Conservation (phyloP, 1,284 basidiomycete species). For the Pterula multifida region DNA sequence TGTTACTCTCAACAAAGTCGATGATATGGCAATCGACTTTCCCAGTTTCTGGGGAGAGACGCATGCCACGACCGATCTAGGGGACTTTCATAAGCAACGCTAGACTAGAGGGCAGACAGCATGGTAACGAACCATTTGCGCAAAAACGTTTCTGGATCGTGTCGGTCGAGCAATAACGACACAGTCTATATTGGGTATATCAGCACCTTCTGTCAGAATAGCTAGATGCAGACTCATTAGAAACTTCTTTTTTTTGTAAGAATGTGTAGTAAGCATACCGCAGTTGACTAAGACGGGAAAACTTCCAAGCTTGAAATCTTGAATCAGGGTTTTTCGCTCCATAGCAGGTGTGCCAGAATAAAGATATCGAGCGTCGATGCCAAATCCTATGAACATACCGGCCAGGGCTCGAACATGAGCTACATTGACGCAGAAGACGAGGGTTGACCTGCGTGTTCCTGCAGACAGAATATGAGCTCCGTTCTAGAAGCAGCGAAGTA, state of each 20-base stretch:
- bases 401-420: slow-evolving; percentile 77
- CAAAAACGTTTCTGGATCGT: slow-evolving; percentile 77
- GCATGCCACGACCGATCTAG: slow-evolving; percentile 87
- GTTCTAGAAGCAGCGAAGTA: slow-evolving; percentile 3
- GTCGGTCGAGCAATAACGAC: slow-evolving; percentile 82
- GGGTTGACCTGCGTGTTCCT: slow-evolving; percentile 69
- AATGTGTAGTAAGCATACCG: slow-evolving; percentile 30
- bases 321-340: slow-evolving; percentile 58
- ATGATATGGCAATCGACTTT: slow-evolving; percentile 85
- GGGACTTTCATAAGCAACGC: slow-evolving; percentile 2
- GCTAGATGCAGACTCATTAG: slow-evolving; percentile 29
- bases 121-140: slow-evolving; percentile 71
- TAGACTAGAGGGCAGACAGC: not conserved
- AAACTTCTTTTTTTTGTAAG: not conserved
- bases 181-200: slow-evolving; percentile 90
- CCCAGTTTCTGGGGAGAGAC: slow-evolving; percentile 70
- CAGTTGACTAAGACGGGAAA: slow-evolving; percentile 92
- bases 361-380: slow-evolving; percentile 80
- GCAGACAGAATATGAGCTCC: slow-evolving; percentile 6
- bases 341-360: slow-evolving; percentile 57
- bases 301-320: slow-evolving; percentile 55
- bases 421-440: slow-evolving; percentile 86
- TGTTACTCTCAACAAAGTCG: slow-evolving; percentile 80
- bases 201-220: slow-evolving; percentile 85
- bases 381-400: slow-evolving; percentile 58